Conservation (phyloP, 2,329 filamentous ascomycete species). For the Dissoconium aciculare region DNA sequence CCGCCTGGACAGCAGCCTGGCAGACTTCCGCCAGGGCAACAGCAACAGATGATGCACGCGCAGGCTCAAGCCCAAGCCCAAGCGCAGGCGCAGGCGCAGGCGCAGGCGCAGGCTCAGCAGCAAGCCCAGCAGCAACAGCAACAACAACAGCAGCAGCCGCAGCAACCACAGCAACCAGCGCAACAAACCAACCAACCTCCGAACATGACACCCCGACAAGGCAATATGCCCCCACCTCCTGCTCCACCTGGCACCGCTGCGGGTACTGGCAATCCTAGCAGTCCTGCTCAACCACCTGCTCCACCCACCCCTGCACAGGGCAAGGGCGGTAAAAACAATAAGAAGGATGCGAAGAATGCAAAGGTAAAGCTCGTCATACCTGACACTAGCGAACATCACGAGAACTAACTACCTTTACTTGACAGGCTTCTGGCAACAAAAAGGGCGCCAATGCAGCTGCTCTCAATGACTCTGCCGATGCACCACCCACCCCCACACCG, state of each 20-base stretch:
- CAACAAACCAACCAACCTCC: slow-evolving; percentile 41
- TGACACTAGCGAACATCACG: too few species aligned
- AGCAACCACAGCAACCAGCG: slow-evolving; percentile 33
- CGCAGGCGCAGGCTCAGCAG: too few species aligned
- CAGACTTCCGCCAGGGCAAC: slow-evolving; percentile 26
- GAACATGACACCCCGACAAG: slow-evolving; percentile 56
- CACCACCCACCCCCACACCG: slow-evolving; percentile 33
- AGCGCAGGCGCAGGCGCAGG: too few species aligned
- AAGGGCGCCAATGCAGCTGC: slow-evolving; percentile 30
- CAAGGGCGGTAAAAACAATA: slow-evolving; percentile 33
- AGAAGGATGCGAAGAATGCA: slow-evolving; percentile 46
- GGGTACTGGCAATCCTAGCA: slow-evolving; percentile 32
- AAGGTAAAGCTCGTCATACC: too few species aligned
- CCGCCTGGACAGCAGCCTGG: slow-evolving; percentile 6
- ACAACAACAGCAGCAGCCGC: slow-evolving; percentile 32
- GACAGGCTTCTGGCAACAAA: slow-evolving; percentile 24
- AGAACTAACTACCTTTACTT: too few species aligned
- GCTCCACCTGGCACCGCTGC: slow-evolving; percentile 28
- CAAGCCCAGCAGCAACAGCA: too few species aligned
- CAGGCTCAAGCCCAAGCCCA: too few species aligned
- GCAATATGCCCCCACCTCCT: slow-evolving; percentile 41
- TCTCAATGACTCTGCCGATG: slow-evolving; percentile 26
- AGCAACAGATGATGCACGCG: slow-evolving; percentile 27
- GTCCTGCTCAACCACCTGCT: slow-evolving; percentile 36
- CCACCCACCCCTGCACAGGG: slow-evolving; percentile 62